Base-by-base conservation (phyloP, 768 basidiomycete genomes). In the Xerocomellus dryophilus region DNA sequence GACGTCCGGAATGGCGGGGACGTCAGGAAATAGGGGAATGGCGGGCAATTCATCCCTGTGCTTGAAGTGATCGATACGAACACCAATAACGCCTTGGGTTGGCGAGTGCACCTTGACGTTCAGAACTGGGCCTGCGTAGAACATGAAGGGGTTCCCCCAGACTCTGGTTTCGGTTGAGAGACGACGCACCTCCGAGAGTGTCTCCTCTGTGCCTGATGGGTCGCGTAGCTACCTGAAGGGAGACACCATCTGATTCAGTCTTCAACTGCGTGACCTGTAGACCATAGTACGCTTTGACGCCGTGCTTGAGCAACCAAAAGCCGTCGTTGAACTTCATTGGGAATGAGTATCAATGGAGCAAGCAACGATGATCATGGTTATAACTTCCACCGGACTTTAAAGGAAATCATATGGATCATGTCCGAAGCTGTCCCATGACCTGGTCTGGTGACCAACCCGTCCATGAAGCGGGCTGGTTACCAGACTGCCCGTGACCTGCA, bases 321-420 rank as follows among this genome's bases (percentile, higher is more conserved):
- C 86, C 85, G 71, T 88, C 86, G 74, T 81, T 86, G 74, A 86
- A 85, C 63, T 81, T 84, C 85, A 86, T 88, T 48, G 40, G 51
- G 47, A 35, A 17, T 15, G 36, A 43, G 41, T 21, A 21, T 20
- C 11, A 20, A 29, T 27, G 25, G 36, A 29, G 31, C 34, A 27
- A 40, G 29, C 34, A 31, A 52, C n/a, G 23, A 27, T 2, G 21
- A 34, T 21, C 25, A 43, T 20, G 9, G 10, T 40, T 47, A 51
- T 29, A 31, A 43, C 17, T 20, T 5, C 27, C 29, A 12, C 20
- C 50, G 20, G 46, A 42, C 31, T 44, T 39, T 41, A 21, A 25
- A 42, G 9, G 5, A 25, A 41, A 42, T 32, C 20, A 25, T 5
- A 6, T 25, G 25, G 25, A 25, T 25, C 25, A 25, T 25, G 25